Conservation (phyloP, 208 protist species). For the Phytomonas francai region DNA sequence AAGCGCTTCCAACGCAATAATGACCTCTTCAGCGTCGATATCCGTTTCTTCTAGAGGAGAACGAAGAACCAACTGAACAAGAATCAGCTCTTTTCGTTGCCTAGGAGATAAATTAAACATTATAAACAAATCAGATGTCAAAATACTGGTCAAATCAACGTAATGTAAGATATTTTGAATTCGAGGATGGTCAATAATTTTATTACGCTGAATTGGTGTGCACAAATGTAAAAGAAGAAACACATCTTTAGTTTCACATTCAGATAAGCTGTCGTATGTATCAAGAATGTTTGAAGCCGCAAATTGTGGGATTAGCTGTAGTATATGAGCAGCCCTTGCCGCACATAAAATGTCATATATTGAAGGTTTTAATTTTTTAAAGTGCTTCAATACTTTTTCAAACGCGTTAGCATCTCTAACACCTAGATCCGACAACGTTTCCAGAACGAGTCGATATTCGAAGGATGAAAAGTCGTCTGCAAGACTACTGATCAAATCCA, state of each 20-base stretch:
- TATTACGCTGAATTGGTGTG: slow-evolving; percentile 11
- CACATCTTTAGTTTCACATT: slow-evolving; percentile 9
- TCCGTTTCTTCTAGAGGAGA: slow-evolving; percentile 7
- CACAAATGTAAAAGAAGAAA: slow-evolving; percentile 14
- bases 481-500: neutral
- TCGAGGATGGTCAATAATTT: neutral
- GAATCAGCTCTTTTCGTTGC: neutral
- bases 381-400: slow-evolving; percentile 11
- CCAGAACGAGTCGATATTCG: slow-evolving; percentile 1
- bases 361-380: slow-evolving; percentile 5
- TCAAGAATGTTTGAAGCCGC: slow-evolving; percentile 8
- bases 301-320: slow-evolving; percentile 13
- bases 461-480: neutral
- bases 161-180: neutral
- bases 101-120: neutral
- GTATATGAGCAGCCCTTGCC: slow-evolving; percentile 11
- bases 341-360: slow-evolving; percentile 9
- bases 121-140: neutral
- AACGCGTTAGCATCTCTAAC: slow-evolving; percentile 18
- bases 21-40: slow-evolving; percentile 36
- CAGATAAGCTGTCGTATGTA: neutral
- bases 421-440: slow-evolving; percentile 11
- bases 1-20: slow-evolving; percentile 35
- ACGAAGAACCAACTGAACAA: neutral
- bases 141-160: neutral